Base-by-base conservation (phyloP, 805 yeast species). In the Jamesozyma jinghongensis region DNA sequence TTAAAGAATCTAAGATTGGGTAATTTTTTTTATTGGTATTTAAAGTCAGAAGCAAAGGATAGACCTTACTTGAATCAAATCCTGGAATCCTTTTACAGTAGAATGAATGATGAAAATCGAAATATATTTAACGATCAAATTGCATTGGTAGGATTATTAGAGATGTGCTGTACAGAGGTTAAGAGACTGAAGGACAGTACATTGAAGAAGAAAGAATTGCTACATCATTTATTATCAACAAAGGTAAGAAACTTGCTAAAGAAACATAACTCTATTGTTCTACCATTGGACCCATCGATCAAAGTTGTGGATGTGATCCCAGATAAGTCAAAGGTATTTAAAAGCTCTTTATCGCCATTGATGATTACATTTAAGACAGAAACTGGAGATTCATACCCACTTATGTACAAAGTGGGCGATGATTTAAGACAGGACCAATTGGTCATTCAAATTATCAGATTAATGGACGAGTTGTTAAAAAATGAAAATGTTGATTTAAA, bases 391-490 rank as follows among this genome's bases (percentile, higher is more conserved):
- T 67, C 63, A 40, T 92, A 86, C 59, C 78, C 94, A 5, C 65
- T 92, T 29, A 90, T 92, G 82, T 90, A 86, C 65, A 92, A 92
- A 61, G 83, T 84, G 38, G 99, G 99, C 12, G 99, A 68, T 60
- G 98, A 92, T 58, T 68, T 92, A 38, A 70, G 97, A 44, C 99
- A 92, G 61, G 99, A 92, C 66, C 99, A 92, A 61, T 71, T 92
- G 48, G 94, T 92, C n/a, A 83, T 87, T 37, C 98, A 92, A 61
- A 85, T 92, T 46, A 85, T 92, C 42, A 74, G 81, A 42, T 66
- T 92, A 44, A 92, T 92, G 95, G 95, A 92, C 57, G 85, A 78
- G 56, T 71, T 92, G 34, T 64, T 92, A 39, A 77, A 82, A 47
- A 84, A 85, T 57, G 98, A 92, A 56, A 92, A 92, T 56, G 77